phyloP scores from a whole-genome alignment of 306 rosid species.

The Vicia villosa region DNA sequence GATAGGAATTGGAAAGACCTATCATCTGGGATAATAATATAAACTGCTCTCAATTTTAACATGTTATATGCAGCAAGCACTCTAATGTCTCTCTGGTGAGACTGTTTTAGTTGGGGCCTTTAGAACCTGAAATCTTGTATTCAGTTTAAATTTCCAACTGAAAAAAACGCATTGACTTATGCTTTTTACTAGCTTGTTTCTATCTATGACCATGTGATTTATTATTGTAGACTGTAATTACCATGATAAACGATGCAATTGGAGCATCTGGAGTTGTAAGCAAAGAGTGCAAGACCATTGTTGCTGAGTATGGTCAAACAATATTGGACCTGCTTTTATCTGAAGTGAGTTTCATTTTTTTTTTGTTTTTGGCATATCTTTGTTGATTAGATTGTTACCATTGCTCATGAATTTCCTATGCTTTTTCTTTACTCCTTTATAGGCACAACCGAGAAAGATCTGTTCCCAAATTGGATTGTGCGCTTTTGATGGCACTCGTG shows the following conservation, averaged over 20 bases:
- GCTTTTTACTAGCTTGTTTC: slow-evolving; percentile 13
- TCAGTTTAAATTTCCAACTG: slow-evolving; percentile 7
- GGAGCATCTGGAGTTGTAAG: slow-evolving; percentile 73
- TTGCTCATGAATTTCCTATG: background rate
- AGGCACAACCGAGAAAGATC: slow-evolving; percentile 69
- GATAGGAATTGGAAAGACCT: background rate
- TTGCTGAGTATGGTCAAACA: slow-evolving; percentile 70
- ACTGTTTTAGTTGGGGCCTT: background rate
- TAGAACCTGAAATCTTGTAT: slow-evolving; percentile 10
- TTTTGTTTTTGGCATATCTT: slow-evolving; percentile 24
- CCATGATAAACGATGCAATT: slow-evolving; percentile 82
- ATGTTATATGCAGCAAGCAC: background rate
- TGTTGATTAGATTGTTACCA: slow-evolving; percentile 3
- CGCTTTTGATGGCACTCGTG: slow-evolving; percentile 68
- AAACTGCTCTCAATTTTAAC: slow-evolving; percentile 11
- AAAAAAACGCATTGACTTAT: slow-evolving; percentile 7
- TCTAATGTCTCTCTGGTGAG: background rate
- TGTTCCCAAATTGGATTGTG: slow-evolving; percentile 86
- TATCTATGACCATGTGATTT: slow-evolving; percentile 23
- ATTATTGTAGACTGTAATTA: slow-evolving; percentile 56
- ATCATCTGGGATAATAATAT: background rate
- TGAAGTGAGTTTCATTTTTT: slow-evolving; percentile 50
- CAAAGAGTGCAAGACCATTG: slow-evolving; percentile 76
- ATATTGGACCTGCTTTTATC: slow-evolving; percentile 73
- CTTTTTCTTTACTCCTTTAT: slow-evolving; percentile 30